Base-by-base conservation (phyloP, 371 early-diverging fungal genomes). In the Dichotomocladium elegans region DNA sequence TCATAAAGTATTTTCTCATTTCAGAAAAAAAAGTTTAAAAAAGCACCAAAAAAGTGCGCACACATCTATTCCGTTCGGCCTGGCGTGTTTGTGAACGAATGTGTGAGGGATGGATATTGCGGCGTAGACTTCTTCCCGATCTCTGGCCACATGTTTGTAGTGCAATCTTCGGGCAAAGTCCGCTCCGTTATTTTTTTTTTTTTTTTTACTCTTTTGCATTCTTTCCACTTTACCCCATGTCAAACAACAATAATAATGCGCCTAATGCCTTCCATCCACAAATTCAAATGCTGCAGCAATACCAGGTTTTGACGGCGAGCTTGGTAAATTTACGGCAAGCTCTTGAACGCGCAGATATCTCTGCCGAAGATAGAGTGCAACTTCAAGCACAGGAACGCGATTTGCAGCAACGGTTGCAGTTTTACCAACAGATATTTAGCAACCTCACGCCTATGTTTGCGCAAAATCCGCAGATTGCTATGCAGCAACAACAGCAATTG, bases 281-380 rank as follows among this genome's bases (percentile, higher is more conserved):
- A 37, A 2, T 37, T 7, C 37, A 37, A 37, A 37, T 37, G 37
- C 28, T 41, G 27, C 51, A 51, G 21, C 51, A 51, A 41, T 41
- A 30, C 25, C 51, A 51, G 15, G 24, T 41, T 11, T 15, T 41
- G 12, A 51, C 26, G 19, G 34, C 17, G 11, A 22, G 21, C 19
- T n/a, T 51, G 26, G 54, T n/a, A 61, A 64, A 43, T 17, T 17
- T 64, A n/a, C 67, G 76, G 22, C 55, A 66, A 51, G 54, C 57
- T 22, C 40, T 72, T 3, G 72, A 75, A 41, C 60, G 68, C 40
- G 40, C 64, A 2, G 66, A 72, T 53, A 57, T 75, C 9, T 47
- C 68, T 12, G 37, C 50, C 7, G 68, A 67, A 43, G 76, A 75
- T 35, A 62, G 50, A 43, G 65, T 67, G 19, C 50, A 50, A 33